These are phyloP conservation scores for Pisolithus thermaeus DNA, from an alignment of 1,284 basidiomycete genomes.

Conservation along the genomic window DNA sequence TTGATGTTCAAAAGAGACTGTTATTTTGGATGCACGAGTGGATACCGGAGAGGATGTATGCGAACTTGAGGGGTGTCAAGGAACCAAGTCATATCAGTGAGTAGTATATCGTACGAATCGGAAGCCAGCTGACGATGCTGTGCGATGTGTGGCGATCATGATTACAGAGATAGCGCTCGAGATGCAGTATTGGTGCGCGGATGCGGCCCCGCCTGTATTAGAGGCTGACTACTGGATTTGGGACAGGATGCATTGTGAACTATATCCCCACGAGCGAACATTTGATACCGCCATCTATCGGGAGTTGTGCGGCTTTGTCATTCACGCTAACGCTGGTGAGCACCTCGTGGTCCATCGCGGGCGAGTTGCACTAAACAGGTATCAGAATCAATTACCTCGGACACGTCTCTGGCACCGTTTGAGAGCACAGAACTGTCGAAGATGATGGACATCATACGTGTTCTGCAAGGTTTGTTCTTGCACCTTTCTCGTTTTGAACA, in stretches of 20 bases:
- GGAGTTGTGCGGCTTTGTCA: conserved; percentile 7
- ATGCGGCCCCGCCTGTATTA: background rate
- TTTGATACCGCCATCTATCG: background rate
- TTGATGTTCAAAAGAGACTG: conserved; percentile 1
- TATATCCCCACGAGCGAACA: conserved; percentile 6
- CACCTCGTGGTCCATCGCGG: background rate
- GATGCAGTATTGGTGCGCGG: conserved; percentile 1
- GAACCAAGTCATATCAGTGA: conserved; percentile 5
- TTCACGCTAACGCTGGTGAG: conserved; percentile 11
- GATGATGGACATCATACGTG: conserved; percentile 8
- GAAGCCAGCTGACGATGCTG: background rate
- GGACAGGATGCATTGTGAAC: conserved; percentile 6
- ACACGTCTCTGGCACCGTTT: conserved; percentile 33
- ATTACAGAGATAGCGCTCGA: background rate
- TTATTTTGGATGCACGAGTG: conserved; percentile 5
- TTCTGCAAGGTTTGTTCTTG: conserved; percentile 2
- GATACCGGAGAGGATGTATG: background rate
- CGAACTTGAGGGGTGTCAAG: conserved; percentile 2
- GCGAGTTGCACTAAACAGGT: background rate
- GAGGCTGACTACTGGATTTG: background rate
- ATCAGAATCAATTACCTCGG: conserved; percentile 22
- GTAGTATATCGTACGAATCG: background rate
- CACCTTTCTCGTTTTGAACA: background rate
- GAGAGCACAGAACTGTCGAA: conserved; percentile 8
- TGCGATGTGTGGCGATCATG: too few relatives aligned